A percentile compares a stretch with the other conserved stretches of the same genome.
These are phyloP conservation scores for Saccharomycopsis schoenii DNA, from an alignment of 805 yeast species.

Conservation along the genomic window DNA sequence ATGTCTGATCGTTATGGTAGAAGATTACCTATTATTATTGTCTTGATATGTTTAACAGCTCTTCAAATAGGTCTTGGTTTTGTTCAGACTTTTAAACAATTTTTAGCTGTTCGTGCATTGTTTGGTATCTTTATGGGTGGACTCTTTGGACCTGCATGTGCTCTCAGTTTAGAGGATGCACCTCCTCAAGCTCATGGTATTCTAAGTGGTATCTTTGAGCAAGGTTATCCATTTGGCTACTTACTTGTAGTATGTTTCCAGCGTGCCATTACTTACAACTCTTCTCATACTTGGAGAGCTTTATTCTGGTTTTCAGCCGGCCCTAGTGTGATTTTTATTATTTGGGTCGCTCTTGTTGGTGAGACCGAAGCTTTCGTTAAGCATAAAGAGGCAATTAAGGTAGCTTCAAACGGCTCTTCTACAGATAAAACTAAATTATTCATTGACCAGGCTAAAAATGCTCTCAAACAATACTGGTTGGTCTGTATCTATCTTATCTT, in stretches of 20 bases:
- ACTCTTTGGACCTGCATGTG: slow-evolving; percentile 53
- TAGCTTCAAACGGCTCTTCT: slow-evolving; percentile 10
- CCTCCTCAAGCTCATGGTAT: slow-evolving; percentile 52
- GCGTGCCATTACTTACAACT: slow-evolving; percentile 48
- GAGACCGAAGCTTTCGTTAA: slow-evolving; percentile 46
- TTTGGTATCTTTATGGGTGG: slow-evolving; percentile 55
- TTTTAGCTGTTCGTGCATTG: slow-evolving; percentile 51
- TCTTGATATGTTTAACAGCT: slow-evolving; percentile 36
- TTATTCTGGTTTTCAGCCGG: slow-evolving; percentile 69
- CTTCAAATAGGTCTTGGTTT: slow-evolving; percentile 59
- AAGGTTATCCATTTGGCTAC: slow-evolving; percentile 57
- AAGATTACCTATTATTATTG: slow-evolving; percentile 45
- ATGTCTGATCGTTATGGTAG: slow-evolving; percentile 53
- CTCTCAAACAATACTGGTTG: slow-evolving; percentile 48
- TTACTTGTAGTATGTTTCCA: slow-evolving; percentile 52
- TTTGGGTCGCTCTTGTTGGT: slow-evolving; percentile 49
- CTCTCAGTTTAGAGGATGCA: slow-evolving; percentile 57
- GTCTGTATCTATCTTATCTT: slow-evolving; percentile 45
- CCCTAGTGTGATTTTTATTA: slow-evolving; percentile 48
- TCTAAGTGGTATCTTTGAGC: slow-evolving; percentile 50
- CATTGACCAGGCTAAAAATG: slow-evolving; percentile 21
- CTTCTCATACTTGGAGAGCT: slow-evolving; percentile 55
- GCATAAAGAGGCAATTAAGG: slow-evolving; percentile 21
- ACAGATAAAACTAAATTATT: slow-evolving; percentile 19
- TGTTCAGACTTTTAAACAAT: slow-evolving; percentile 43